Conservation (phyloP, 179 eudicot genomes). For the Silene noctiflora region DNA sequence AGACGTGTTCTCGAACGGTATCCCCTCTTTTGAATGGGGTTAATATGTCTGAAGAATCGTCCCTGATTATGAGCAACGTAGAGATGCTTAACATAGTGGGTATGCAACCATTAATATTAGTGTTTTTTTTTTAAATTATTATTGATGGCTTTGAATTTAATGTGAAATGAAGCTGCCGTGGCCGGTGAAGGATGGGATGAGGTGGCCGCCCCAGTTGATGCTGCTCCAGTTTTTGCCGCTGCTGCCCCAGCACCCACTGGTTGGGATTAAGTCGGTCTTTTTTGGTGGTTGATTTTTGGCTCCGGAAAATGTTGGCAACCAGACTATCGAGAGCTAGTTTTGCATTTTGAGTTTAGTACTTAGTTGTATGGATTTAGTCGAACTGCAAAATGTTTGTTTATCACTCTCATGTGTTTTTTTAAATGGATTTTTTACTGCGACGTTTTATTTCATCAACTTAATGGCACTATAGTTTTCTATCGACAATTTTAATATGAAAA, state of each 20-base stretch:
- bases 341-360: conserved; percentile 3
- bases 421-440: not conserved
- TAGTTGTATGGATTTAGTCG: conserved; percentile 1
- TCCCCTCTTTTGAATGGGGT: no score
- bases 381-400: conserved; percentile 2
- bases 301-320: not conserved
- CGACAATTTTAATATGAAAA: no score
- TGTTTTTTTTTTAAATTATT: no score
- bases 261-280: not conserved
- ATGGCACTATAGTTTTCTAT: not conserved
- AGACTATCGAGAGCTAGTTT: conserved; percentile 3
- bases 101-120: no score
- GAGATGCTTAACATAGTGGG: not conserved
- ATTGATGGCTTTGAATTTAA: not conserved
- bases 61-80: no score
- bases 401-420: not conserved
- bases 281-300: not conserved
- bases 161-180: not conserved
- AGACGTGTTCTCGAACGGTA: no score
- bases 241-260: not conserved
- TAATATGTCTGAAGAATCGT: no score
- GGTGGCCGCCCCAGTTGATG: not conserved
- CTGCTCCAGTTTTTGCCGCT: not conserved
- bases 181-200: not conserved
- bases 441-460: not conserved